These are phyloP conservation scores for Carex myosuroides DNA, from an alignment of 176 grass and related monocot genomes.

Conservation along the genomic window DNA sequence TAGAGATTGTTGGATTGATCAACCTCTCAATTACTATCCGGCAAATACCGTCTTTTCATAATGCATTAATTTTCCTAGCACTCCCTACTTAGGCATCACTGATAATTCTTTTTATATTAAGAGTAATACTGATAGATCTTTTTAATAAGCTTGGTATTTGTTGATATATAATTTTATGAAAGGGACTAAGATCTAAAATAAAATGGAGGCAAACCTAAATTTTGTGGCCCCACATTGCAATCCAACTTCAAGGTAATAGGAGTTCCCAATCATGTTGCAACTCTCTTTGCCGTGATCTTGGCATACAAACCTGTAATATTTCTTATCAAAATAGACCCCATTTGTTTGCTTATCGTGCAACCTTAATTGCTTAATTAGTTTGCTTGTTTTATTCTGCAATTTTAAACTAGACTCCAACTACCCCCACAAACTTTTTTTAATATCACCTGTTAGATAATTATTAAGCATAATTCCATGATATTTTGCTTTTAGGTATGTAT, in stretches of 20 bases:
- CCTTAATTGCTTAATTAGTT: constrained; percentile 19
- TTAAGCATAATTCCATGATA: constrained; percentile 12
- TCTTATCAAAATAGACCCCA: constrained; percentile 34
- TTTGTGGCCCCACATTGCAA: constrained; percentile 3
- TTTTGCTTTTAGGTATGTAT: constrained; percentile 1
- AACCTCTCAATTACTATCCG: neutral
- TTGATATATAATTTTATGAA: neutral
- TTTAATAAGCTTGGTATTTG: neutral
- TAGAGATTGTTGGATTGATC: neutral
- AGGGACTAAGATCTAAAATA: neutral
- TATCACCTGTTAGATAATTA: neutral
- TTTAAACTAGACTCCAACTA: neutral
- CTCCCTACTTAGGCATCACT: neutral
- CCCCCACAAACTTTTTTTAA: neutral
- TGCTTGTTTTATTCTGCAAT: constrained; percentile 27
- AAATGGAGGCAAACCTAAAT: constrained; percentile 14
- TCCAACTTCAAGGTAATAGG: neutral
- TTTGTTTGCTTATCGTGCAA: constrained; percentile 40
- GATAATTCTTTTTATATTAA: neutral
- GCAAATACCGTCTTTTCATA: neutral
- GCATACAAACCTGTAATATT: constrained; percentile 31
- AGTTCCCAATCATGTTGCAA: constrained; percentile 29
- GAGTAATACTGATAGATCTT: neutral
- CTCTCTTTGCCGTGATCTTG: constrained; percentile 32
- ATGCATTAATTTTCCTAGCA: neutral